A percentile compares a stretch with the other conserved stretches of the same genome.
These are phyloP conservation scores for Citrus medica DNA, from an alignment of 345 rosid genomes.

Conservation along the genomic window DNA sequence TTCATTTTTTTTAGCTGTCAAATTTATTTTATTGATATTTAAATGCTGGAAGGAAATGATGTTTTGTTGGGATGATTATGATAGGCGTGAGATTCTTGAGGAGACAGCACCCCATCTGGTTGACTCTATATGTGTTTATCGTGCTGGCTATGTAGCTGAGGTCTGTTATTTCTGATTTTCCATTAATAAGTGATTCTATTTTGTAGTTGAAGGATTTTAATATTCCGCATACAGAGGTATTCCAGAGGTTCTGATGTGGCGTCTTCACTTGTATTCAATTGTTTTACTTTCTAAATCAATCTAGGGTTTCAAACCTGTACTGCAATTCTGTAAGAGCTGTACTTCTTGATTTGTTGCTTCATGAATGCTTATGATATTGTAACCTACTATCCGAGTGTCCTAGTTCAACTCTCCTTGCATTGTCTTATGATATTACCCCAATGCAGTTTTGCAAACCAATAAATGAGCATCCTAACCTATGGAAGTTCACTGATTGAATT, in stretches of 20 bases:
- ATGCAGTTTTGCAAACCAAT: not conserved
- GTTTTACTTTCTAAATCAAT: not conserved
- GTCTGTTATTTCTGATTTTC: constrained; percentile 29
- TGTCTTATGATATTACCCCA: not conserved
- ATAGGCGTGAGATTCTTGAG: constrained; percentile 79
- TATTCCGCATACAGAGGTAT: not conserved
- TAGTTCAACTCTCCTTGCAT: not conserved
- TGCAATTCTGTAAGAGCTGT: not conserved
- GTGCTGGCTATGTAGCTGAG: constrained; percentile 88
- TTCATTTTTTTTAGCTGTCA: not conserved
- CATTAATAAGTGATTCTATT: constrained; percentile 3
- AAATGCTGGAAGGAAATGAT: constrained; percentile 6
- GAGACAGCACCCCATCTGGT: constrained; percentile 73
- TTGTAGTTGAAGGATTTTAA: not conserved
- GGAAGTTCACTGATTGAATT: not conserved
- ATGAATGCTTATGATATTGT: not conserved
- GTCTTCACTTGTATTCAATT: not conserved
- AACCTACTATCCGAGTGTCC: not conserved
- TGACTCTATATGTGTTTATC: constrained; percentile 71
- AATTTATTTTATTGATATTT: constrained; percentile 1
- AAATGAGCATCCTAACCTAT: not conserved
- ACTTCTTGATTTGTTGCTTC: not conserved
- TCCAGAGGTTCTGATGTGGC: not conserved
- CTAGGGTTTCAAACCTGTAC: not conserved
- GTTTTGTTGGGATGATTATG: constrained; percentile 11